phyloP scores from a whole-genome alignment of 2,329 filamentous ascomycete species.

The Fusarium caatingaense region DNA sequence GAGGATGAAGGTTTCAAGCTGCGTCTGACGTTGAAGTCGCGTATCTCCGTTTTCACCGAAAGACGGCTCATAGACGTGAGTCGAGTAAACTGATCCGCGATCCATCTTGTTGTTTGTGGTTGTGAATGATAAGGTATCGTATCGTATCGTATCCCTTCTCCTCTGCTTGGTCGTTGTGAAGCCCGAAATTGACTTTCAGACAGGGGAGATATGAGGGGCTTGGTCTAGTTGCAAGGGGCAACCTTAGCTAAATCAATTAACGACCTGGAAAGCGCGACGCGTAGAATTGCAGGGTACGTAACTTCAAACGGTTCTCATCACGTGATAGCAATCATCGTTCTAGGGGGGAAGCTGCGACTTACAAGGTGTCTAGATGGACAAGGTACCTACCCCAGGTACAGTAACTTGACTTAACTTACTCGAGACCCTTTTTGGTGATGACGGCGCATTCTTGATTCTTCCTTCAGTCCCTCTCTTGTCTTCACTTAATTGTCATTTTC shows the following conservation, averaged over 20 bases:
- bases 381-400: constrained; percentile 27
- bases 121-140: constrained; percentile 6
- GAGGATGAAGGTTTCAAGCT: constrained; percentile 90
- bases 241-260: constrained; percentile 29
- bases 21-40: constrained; percentile 77
- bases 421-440: constrained; percentile 37
- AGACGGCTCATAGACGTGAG: constrained; percentile 80
- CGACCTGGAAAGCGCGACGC: constrained; percentile 43
- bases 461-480: constrained; percentile 22
- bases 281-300: constrained; percentile 28
- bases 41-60: constrained; percentile 75
- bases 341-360: constrained; percentile 41
- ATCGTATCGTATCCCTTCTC: background rate
- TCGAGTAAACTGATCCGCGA: constrained; percentile 85
- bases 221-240: constrained; percentile 42
- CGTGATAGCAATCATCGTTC: constrained; percentile 22
- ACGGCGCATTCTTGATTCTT: constrained; percentile 38
- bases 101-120: constrained; percentile 70
- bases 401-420: constrained; percentile 6
- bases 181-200: constrained; percentile 28
- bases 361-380: constrained; percentile 33
- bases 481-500: constrained; percentile 34
- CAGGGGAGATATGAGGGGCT: constrained; percentile 43
- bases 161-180: constrained; percentile 19
- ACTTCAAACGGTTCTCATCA: constrained; percentile 17